Percentiles rank a stretch among this genome's conserved stretches.
phyloP scores from a whole-genome alignment of 768 basidiomycete genomes.

The Pleurotus cornucopiae region DNA sequence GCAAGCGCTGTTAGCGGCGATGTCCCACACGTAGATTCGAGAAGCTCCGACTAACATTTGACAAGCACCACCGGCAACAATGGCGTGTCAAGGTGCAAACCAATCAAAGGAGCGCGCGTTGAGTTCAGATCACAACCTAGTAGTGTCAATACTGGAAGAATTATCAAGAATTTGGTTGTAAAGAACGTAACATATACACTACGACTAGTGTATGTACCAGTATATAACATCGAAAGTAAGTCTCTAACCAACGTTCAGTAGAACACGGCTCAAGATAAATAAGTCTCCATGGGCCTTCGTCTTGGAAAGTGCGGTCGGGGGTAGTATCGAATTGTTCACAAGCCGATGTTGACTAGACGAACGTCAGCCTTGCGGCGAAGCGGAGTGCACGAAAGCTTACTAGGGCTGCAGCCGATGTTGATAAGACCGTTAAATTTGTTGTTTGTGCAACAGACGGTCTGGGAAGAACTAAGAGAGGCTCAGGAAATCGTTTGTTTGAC shows the following conservation, averaged over 20 bases:
- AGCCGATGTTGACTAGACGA: conserved; percentile 1
- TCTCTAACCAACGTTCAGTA: background rate
- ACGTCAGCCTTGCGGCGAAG: no score
- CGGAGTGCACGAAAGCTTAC: conserved; percentile 22
- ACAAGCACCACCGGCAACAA: no score
- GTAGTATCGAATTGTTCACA: background rate
- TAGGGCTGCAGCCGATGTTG: conserved; percentile 36
- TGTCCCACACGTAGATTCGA: no score
- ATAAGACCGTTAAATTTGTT: conserved; percentile 41
- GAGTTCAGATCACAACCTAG: no score
- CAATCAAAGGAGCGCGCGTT: no score
- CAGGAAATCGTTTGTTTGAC: background rate
- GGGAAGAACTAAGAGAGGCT: conserved; percentile 22
- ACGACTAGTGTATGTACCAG: background rate
- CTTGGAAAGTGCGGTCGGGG: background rate
- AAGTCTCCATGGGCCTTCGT: background rate
- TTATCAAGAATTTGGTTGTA: background rate
- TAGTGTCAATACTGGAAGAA: no score
- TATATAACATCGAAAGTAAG: background rate
- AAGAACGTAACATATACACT: background rate
- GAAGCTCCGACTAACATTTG: no score
- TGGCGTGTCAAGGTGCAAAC: no score
- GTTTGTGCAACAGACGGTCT: conserved; percentile 44
- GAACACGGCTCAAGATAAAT: background rate
- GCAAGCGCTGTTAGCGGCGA: no score